phyloP scores from a whole-genome alignment of 1,139 yeast species.

The Scheffersomyces parashehatae region DNA sequence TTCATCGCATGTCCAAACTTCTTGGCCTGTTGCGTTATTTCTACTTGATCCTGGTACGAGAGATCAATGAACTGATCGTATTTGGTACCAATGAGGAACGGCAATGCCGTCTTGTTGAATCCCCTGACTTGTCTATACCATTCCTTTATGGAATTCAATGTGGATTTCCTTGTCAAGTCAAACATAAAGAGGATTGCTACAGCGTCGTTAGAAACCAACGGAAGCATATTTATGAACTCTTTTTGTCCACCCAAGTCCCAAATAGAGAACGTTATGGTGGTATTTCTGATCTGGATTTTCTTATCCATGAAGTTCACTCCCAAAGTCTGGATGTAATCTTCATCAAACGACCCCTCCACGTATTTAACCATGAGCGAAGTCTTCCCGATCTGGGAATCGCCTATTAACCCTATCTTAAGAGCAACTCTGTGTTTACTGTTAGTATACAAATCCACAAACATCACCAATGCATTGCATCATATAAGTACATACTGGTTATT shows the following conservation, averaged over 20 bases:
- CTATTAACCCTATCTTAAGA: constrained; percentile 88
- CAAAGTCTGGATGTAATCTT: constrained; percentile 86
- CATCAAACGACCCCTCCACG: constrained; percentile 92
- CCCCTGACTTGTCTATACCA: constrained; percentile 97
- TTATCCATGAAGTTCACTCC: constrained; percentile 97
- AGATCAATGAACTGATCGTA: constrained; percentile 85
- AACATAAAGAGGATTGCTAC: constrained; percentile 92
- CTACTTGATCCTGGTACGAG: constrained; percentile 79
- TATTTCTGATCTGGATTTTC: constrained; percentile 79
- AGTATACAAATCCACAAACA: constrained; percentile 9
- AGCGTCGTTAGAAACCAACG: constrained; percentile 90
- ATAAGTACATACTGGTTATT: constrained; percentile 38
- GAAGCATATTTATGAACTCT: constrained; percentile 95
- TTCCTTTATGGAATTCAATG: constrained; percentile 83
- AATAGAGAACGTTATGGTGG: constrained; percentile 87
- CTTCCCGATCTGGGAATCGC: constrained; percentile 98
- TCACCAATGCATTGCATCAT: constrained; percentile 1
- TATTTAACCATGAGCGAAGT: constrained; percentile 96
- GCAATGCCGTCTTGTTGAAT: constrained; percentile 88
- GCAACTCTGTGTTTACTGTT: constrained; percentile 51
- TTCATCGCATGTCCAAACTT: constrained; percentile 90
- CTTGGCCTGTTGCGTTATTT: constrained; percentile 81
- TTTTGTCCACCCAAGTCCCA: constrained; percentile 98
- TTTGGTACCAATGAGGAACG: constrained; percentile 91
- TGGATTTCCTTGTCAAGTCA: constrained; percentile 85